Base-by-base conservation (phyloP, 805 yeast species). In the Ogataea methanolica region DNA sequence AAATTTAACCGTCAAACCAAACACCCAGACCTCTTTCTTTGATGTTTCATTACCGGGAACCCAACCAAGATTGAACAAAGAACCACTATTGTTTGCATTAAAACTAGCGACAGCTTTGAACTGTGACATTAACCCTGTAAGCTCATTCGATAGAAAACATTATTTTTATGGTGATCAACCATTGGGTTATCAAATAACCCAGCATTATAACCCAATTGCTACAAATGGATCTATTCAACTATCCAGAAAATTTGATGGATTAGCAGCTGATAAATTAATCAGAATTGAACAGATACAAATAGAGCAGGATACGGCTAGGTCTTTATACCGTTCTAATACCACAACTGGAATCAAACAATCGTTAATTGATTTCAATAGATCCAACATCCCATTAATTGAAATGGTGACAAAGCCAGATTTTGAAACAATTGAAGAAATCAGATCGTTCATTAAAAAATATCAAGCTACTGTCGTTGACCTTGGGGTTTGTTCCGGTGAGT, bases 91-190 rank as follows among this genome's bases (percentile, higher is more conserved):
- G 1, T 74, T 78, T 33, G 96, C 96, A 0, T 59, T 89, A 37
- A 80, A 79, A 56, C 79, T 96, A 1, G 91, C 95, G 0, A 64
- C 77, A 2, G 88, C 94, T 0, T 65, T 91, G 44, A 73, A 83
- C 33, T 78, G 88, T 49, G 61, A 71, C 0, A 74, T 94, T 15
- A 78, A 78, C 48, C 53, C 65, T 0, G 53, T 60, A 7, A 85
- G 92, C 1, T 71, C 83, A 1, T 94, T 94, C 64, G 99, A 94
- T 61, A 73, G 99, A 55, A 94, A 94, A 65, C 99, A 94, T 63
- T 94, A 94, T 64, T 90, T 94, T 65, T 94, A 94, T 64, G 92
- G 91, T 1, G 99, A 94, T 65, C 98, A 94, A 63, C 99, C 99
- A 0, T 67, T 86, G 45, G 99, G 99, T 1, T 94, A 90, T 66